Base-by-base conservation (phyloP, 495 filamentous ascomycete species). In the Penicillium verhagenii region DNA sequence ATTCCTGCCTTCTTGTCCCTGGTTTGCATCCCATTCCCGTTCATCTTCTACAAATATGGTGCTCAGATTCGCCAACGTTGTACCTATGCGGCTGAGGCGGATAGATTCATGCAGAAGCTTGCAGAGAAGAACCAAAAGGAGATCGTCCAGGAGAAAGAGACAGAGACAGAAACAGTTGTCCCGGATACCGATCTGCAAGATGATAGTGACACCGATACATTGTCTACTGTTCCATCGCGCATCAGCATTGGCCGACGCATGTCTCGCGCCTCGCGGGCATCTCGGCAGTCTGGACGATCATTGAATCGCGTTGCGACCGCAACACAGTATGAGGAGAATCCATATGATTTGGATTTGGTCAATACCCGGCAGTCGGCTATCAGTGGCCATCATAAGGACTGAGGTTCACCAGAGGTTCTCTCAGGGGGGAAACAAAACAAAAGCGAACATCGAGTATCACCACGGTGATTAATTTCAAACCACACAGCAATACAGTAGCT, bases 1-100 rank as follows among this genome's bases (percentile, higher is more conserved):
- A 77, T 93, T 43, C 87, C 88, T 0, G 89, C 86, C 0, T 91
- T 92, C 67, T 70, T 92, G 4, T 79, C 86, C 1, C 61, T 91
- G 7, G 74, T 69, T 6, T 91, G 88, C 64, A 74, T 89, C 40
- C 89, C 89, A 0, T 86, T 89, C 54, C 89, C 88, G 1, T 84
- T 86, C 59, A 66, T 93, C 18, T 86, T 92, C 66, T 88, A 86
- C 63, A 80, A 78, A 50, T 92, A 89, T 63, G 89, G 88, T 18
- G 67, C 67, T 0, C 42, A 58, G 20, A 86, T 93, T 50, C 77
- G 89, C 5, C 70, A 75, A 59, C 75, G 71, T 28, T 92, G 89
- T 74, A 86, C 84, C 69, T 93, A 79, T 59, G 84, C 89, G 13
- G 79, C 82, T 21, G 65, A 74, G 29, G 69, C 71, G 0, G 66